Evolutionary conservation across 768 basidiomycete species (phyloP).

Genomic region (Sistotremastrum suecicum): DNA sequence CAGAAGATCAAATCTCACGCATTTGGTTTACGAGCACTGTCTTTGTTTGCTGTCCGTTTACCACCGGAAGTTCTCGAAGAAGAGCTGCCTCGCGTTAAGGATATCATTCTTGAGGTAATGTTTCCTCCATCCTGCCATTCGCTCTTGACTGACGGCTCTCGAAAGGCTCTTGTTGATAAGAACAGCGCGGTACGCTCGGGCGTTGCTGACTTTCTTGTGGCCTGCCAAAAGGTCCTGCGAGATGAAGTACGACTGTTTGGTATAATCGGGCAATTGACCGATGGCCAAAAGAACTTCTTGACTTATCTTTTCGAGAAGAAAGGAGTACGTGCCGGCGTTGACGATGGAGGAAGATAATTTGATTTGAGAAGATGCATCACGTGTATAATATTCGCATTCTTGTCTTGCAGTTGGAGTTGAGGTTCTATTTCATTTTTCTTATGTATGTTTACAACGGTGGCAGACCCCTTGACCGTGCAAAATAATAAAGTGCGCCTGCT

Average conservation of each 20-base stretch:
- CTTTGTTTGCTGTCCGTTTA: constrained; percentile 68
- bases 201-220: constrained; percentile 68
- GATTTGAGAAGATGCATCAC: too few relatives aligned
- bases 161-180: constrained; percentile 55
- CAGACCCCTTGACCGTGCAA: constrained; percentile 5
- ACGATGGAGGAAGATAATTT: neutral
- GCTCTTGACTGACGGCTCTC: constrained; percentile 4
- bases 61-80: constrained; percentile 80
- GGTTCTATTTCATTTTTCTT: neutral
- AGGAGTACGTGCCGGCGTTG: constrained; percentile 40
- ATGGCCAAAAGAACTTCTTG: constrained; percentile 81
- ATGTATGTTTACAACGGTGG: constrained; percentile 14
- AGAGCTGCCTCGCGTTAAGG: constrained; percentile 64
- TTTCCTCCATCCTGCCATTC: neutral
- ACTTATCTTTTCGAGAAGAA: constrained; percentile 87
- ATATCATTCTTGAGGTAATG: constrained; percentile 54
- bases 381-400: neutral
- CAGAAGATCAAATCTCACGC: constrained; percentile 57
- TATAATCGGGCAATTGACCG: constrained; percentile 69
- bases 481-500: constrained; percentile 42
- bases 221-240: constrained; percentile 67
- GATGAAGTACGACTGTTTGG: constrained; percentile 77
- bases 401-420: neutral
- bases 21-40: constrained; percentile 72
- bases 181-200: constrained; percentile 74